These are phyloP conservation scores for Chytridium lagenaria DNA, from an alignment of 371 early-diverging fungal genomes.

Conservation along the genomic window DNA sequence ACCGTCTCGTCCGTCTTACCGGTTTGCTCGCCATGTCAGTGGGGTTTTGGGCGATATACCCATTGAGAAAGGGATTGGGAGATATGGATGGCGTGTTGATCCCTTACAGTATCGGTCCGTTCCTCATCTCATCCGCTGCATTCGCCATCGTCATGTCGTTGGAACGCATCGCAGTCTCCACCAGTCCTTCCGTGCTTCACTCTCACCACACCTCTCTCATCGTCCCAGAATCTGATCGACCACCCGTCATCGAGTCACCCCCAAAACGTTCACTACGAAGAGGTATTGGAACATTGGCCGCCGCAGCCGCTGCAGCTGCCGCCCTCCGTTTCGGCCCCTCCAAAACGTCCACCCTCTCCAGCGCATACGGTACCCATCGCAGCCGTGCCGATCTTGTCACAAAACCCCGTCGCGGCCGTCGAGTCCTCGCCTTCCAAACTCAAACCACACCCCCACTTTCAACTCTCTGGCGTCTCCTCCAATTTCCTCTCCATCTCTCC, in stretches of 20 bases:
- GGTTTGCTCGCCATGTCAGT: not conserved
- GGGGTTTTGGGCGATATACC: not conserved
- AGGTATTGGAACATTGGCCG: slow-evolving; percentile 8
- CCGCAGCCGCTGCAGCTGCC: not conserved
- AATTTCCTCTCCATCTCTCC: slow-evolving; percentile 8
- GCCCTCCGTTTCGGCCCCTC: slow-evolving; percentile 11
- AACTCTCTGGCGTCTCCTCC: not conserved
- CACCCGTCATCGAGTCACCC: not conserved
- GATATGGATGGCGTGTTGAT: not conserved
- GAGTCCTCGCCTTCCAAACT: not conserved
- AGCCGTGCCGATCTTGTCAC: not conserved
- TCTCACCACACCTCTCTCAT: not conserved
- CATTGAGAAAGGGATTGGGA: not conserved
- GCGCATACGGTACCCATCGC: not conserved
- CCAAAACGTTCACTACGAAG: not conserved
- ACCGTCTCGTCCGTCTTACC: not conserved
- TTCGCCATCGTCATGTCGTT: not conserved
- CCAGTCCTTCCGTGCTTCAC: not conserved
- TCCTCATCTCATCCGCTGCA: not conserved
- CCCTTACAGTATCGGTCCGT: not conserved
- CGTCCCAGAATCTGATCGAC: not conserved
- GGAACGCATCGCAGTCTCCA: not conserved
- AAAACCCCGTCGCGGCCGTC: not conserved
- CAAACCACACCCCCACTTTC: not conserved
- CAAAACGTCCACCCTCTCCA: not conserved